These are phyloP conservation scores for Suillus brevipes DNA, from an alignment of 768 basidiomycete species.

Conservation along the genomic window DNA sequence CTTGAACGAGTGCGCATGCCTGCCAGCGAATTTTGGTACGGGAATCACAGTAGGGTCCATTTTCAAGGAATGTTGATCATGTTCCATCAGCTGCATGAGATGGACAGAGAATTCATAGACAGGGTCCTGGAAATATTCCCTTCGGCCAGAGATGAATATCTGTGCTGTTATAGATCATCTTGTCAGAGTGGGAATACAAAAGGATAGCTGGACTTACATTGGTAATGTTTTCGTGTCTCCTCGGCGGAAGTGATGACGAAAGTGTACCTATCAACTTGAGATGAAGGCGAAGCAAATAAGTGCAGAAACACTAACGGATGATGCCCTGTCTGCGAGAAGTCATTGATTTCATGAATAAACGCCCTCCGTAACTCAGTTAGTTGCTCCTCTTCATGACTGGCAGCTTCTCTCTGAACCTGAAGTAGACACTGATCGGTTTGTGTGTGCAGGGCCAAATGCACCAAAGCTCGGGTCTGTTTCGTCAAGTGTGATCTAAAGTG, in stretches of 20 bases:
- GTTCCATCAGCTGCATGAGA: slow-evolving; percentile 26
- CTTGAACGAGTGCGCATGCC: slow-evolving; percentile 16
- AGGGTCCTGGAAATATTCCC: slow-evolving; percentile 24
- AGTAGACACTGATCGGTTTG: slow-evolving; percentile 6
- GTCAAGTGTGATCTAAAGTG: not conserved
- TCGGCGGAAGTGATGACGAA: slow-evolving; percentile 8
- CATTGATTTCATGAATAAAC: slow-evolving; percentile 23
- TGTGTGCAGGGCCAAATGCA: slow-evolving; percentile 10
- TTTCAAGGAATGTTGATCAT: slow-evolving; percentile 31
- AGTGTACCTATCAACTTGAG: slow-evolving; percentile 11
- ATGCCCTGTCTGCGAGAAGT: slow-evolving; percentile 5
- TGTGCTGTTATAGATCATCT: not conserved
- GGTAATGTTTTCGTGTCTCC: not conserved
- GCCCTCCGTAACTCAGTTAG: slow-evolving; percentile 14
- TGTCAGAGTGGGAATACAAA: not conserved
- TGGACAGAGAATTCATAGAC: slow-evolving; percentile 23
- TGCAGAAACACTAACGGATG: slow-evolving; percentile 11
- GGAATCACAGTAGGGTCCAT: slow-evolving; percentile 24
- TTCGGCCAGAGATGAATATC: slow-evolving; percentile 16
- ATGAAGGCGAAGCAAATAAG: not conserved
- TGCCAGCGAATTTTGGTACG: slow-evolving; percentile 19
- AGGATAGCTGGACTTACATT: not conserved
- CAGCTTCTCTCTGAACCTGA: slow-evolving; percentile 7
- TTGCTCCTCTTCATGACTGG: slow-evolving; percentile 12
- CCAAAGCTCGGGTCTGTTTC: slow-evolving; percentile 1